Evolutionary conservation across 805 yeast genomes (phyloP), one percentile per base, ranked within the genome.

Genomic region (Schizosaccharomyces japonicus): DNA sequence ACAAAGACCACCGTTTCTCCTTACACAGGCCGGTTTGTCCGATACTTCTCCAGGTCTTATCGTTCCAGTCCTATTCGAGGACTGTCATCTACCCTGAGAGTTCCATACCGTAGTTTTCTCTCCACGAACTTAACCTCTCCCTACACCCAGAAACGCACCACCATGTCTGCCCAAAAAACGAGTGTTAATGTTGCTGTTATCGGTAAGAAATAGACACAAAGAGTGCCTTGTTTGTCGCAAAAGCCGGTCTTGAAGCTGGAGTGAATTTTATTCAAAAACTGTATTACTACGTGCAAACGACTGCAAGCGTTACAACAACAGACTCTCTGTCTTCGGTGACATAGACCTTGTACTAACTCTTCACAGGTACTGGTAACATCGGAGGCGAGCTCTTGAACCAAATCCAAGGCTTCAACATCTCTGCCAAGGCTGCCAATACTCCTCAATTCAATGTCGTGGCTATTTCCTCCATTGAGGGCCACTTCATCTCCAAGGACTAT

Each of bases 341-440:
- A 30, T 10, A 2, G 7, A 8, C 29, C 26, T 39, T 4, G 31
- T 42, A 42, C 21, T 21, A 3, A 29, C 25, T 27, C 4, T 27
- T 23, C 7, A 8, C 28, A 66, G 83, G 84, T 48, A 77, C 95
- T 48, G 98, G 98, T 57, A 90, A 87, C 47, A 96, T 90, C 52
- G 98, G 98, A 51, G 71, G 90, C 25, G 81, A 94, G 47, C 83
- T 84, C 66, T 67, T 90, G 61, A 72, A 71, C 63, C 98, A 87
- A 66, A 72, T 87, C 58, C 67, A 71, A 48, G 65, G 67, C 50
- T 63, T 81, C 53, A 71, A 73, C 54, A 50, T 60, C 13, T 49
- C 48, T 21, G 42, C 42, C 26, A 19, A 25, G 8, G 5, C 17
- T 13, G 54, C 59, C 19, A 61, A 78, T n/a, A 58, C 63, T 21